Percentiles rank a stretch among this genome's conserved stretches.
Evolutionary conservation across 495 filamentous ascomycete genomes (phyloP).

Genomic region (Apodospora peruviana): DNA sequence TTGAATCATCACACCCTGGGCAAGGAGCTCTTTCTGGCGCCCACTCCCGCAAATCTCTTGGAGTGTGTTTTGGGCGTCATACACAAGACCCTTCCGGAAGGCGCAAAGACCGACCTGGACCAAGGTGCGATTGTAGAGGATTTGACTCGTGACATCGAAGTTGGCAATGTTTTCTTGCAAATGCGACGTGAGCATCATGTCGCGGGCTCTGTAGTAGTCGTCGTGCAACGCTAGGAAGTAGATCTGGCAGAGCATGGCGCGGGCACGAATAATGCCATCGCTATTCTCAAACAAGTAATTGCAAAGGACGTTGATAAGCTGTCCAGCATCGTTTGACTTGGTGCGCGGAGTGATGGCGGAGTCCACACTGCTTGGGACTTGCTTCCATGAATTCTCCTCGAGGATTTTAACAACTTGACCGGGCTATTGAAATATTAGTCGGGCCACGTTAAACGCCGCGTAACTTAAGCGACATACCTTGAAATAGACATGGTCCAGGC

Average conservation of each 20-base stretch:
- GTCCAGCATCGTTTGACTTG: conserved; percentile 55
- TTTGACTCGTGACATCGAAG: conserved; percentile 95
- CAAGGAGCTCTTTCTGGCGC: conserved; percentile 93
- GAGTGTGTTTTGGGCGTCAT: conserved; percentile 92
- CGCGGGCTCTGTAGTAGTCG: conserved; percentile 92
- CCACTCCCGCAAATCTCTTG: conserved; percentile 97
- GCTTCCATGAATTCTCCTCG: conserved; percentile 88
- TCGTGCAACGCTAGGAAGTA: conserved; percentile 97
- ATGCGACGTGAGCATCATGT: conserved; percentile 99
- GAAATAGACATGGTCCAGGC: conserved; percentile 97
- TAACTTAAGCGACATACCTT: conserved; percentile 56
- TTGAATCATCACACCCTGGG: conserved; percentile 97
- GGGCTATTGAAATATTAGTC: conserved; percentile 47
- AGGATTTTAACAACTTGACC: conserved; percentile 86
- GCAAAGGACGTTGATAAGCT: conserved; percentile 81
- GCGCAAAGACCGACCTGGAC: conserved; percentile 98
- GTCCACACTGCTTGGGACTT: conserved; percentile 63
- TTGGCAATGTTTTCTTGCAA: conserved; percentile 90
- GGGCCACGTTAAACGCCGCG: too few species aligned
- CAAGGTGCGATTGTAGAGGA: conserved; percentile 96
- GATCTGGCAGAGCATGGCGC: conserved; percentile 96
- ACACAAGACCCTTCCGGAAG: conserved; percentile 93
- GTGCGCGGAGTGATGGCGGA: conserved; percentile 74
- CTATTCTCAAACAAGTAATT: conserved; percentile 91
- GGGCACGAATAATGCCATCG: conserved; percentile 90